Conservation (phyloP, 768 basidiomycete genomes). For the Crassisporium funariophilum region DNA sequence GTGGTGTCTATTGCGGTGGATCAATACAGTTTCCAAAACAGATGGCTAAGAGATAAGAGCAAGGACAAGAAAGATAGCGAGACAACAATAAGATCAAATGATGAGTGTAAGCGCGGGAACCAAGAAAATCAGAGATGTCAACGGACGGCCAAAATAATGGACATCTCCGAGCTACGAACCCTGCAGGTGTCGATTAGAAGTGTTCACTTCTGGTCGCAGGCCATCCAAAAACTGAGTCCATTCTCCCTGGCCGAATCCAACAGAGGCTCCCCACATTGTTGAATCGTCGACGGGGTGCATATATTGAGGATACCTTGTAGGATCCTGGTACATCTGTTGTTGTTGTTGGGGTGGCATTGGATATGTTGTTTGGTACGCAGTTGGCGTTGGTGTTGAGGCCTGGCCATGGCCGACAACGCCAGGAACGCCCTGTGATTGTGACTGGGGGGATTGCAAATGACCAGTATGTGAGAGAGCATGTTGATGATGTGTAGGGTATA, state of each 20-base stretch:
- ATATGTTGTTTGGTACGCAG: slow-evolving; percentile 18
- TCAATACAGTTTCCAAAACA: slow-evolving; percentile 18
- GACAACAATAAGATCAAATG: slow-evolving; percentile 18
- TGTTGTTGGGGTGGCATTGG: slow-evolving; percentile 13
- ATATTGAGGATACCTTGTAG: slow-evolving; percentile 44
- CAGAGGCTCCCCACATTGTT: slow-evolving; percentile 76
- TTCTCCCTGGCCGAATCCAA: slow-evolving; percentile 76
- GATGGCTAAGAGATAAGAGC: slow-evolving; percentile 3
- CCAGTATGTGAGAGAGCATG: slow-evolving; percentile 17
- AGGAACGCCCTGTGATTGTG: slow-evolving; percentile 26
- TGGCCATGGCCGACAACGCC: slow-evolving; percentile 23
- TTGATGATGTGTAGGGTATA: slow-evolving; percentile 20
- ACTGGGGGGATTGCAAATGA: slow-evolving; percentile 30
- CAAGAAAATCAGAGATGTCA: slow-evolving; percentile 12
- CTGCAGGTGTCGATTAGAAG: slow-evolving; percentile 36
- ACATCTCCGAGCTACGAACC: slow-evolving; percentile 27
- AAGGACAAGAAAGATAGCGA: slow-evolving; percentile 14
- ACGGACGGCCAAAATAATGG: slow-evolving; percentile 8
- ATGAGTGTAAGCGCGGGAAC: slow-evolving; percentile 8
- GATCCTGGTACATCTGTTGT: slow-evolving; percentile 40
- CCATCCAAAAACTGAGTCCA: slow-evolving; percentile 69
- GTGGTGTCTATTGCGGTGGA: slow-evolving; percentile 1
- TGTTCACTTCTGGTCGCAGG: slow-evolving; percentile 48
- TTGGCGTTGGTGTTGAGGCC: slow-evolving; percentile 18
- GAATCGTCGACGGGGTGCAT: slow-evolving; percentile 58